phyloP scores from a whole-genome alignment of 2,329 filamentous ascomycete species.

The Microthyrium microscopicum region DNA sequence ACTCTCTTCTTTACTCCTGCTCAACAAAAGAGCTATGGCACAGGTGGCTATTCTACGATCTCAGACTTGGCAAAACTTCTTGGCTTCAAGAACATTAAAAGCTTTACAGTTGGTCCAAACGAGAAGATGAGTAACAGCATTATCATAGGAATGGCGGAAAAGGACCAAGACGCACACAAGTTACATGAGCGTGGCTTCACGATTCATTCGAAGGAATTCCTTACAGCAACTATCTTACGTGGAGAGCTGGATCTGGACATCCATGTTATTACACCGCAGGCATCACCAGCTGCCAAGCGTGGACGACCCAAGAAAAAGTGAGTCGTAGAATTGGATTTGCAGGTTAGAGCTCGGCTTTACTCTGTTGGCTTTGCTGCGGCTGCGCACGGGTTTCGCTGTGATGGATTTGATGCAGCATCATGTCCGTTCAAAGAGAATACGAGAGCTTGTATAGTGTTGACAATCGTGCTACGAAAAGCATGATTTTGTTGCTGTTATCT shows the following conservation, averaged over 20 bases:
- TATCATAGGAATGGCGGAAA: neutral
- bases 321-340: too few relatives aligned
- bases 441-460: too few relatives aligned
- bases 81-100: neutral
- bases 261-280: too few relatives aligned
- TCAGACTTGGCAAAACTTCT: conserved; percentile 1
- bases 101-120: neutral
- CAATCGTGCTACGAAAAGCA: too few relatives aligned
- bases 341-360: too few relatives aligned
- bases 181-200: neutral
- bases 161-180: neutral
- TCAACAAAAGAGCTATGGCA: conserved; percentile 1
- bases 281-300: too few relatives aligned
- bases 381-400: too few relatives aligned
- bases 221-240: neutral
- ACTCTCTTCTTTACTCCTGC: conserved; percentile 3
- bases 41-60: neutral
- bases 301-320: too few relatives aligned
- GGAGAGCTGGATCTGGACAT: neutral
- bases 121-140: neutral
- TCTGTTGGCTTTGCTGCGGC: too few relatives aligned
- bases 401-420: too few relatives aligned
- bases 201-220: neutral
- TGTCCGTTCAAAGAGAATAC: too few relatives aligned
- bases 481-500: too few relatives aligned